A percentile compares a stretch with the other conserved stretches of the same genome.
These are phyloP conservation scores for Herpomyces periplanetae DNA, from an alignment of 2,329 filamentous ascomycete species.

Conservation along the genomic window DNA sequence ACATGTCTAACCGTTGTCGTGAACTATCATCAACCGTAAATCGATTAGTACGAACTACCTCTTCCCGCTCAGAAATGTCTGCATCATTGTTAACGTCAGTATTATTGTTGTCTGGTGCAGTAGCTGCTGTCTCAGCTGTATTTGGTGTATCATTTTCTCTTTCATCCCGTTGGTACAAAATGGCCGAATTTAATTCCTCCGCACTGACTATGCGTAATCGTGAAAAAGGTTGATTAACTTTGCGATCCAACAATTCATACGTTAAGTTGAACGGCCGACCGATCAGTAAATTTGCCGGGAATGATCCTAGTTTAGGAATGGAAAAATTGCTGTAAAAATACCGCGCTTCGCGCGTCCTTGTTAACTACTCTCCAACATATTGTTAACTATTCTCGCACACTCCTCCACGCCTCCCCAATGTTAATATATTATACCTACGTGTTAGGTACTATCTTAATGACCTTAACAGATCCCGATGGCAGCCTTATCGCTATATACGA, in stretches of 20 bases:
- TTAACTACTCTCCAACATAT: too few relatives aligned
- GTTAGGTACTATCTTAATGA: constrained; percentile 18
- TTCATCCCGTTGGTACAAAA: too few relatives aligned
- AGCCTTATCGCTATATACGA: constrained; percentile 15
- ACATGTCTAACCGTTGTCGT: constrained; percentile 32
- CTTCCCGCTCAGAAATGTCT: constrained; percentile 5
- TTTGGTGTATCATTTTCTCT: too few relatives aligned
- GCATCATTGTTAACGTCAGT: constrained; percentile 6
- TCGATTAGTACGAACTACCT: constrained; percentile 17
- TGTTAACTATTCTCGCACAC: too few relatives aligned
- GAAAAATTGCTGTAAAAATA: constrained; percentile 41
- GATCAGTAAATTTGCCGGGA: constrained; percentile 55
- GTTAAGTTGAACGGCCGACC: constrained; percentile 70
- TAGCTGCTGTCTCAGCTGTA: constrained; percentile 13
- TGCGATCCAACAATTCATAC: constrained; percentile 41
- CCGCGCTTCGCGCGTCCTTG: too few relatives aligned
- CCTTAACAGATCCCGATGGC: constrained; percentile 16
- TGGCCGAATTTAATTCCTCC: constrained; percentile 44
- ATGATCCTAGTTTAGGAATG: constrained; percentile 65
- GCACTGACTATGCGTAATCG: constrained; percentile 38
- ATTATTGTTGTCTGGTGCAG: constrained; percentile 6
- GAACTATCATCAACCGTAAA: constrained; percentile 19
- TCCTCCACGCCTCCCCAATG: too few relatives aligned
- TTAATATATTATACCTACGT: constrained; percentile 15
- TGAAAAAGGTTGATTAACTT: constrained; percentile 19